Evolutionary conservation across 345 rosid species (phyloP), one percentile per base, ranked within the genome.

Genomic region (Clarkia xantiana): DNA sequence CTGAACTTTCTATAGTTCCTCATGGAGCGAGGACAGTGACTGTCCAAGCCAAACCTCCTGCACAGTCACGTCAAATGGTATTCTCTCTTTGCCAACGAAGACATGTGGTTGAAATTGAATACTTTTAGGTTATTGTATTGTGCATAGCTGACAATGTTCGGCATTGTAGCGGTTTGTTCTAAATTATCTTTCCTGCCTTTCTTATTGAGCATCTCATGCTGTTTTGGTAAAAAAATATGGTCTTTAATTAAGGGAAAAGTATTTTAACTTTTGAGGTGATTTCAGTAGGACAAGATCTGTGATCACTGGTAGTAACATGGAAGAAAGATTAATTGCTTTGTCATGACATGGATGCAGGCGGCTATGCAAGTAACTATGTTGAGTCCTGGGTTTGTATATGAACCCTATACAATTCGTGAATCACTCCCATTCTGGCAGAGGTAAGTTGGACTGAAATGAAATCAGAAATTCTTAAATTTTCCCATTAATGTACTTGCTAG

Each of bases 371-470:
- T 86, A 18, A 53, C 84, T 11, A 67, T 91, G 68, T 71, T 73
- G 7, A 91, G 94, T 66, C 98, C 98, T 50, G 98, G 98, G 51
- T 68, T 86, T 68, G 75, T 91, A 22, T 78, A 77, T 67, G 98
- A 86, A 62, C 93, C 94, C 45, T 90, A 83, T 66, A 64, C 72
- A 54, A 69, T 73, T 42, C 79, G 71, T 14, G 89, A 81, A 62
- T 67, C 62, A 44, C 77, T 91, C 58, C 52, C 96, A 11, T 73
- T 84, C 56, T 91, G 93, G 96, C 56, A 51, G 62, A 86, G 98
- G 98, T 91, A 29, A 29, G 36, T 29, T 29, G 36, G 36, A 29
- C 8, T 29, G 8, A 5, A 2, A 29, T 29, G 36, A 29, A 29
- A 29, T 2, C 1, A 29, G 8, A 29, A 29, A 5, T 29, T 29